phyloP scores from a whole-genome alignment of 352 stramenopile species.

The Globisporangium spiculum region DNA sequence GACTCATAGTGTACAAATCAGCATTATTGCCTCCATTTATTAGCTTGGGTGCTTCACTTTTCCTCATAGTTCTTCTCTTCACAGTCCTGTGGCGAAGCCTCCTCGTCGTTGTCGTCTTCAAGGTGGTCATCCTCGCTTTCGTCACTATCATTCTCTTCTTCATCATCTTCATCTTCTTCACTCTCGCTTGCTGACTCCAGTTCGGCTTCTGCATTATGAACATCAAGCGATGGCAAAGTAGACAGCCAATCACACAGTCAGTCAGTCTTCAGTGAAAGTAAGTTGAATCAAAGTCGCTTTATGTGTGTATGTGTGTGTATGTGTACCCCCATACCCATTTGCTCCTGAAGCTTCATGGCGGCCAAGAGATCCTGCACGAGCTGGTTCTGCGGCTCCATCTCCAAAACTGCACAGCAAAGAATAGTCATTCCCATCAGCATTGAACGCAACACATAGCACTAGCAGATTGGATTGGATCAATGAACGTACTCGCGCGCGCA shows the following conservation, averaged over 20 bases:
- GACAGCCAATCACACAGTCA: background rate
- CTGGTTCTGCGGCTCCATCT: slow-evolving; percentile 52
- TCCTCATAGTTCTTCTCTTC: slow-evolving; percentile 19
- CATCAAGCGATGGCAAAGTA: background rate
- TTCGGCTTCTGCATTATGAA: slow-evolving; percentile 22
- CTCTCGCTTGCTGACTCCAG: slow-evolving; percentile 44
- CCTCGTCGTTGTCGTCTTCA: slow-evolving; percentile 18
- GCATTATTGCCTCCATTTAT: background rate
- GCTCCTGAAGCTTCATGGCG: slow-evolving; percentile 58
- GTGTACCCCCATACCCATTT: slow-evolving; percentile 29
- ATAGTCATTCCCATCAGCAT: background rate
- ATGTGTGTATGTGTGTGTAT: background rate
- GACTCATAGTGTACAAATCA: background rate
- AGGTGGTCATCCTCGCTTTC: slow-evolving; percentile 13
- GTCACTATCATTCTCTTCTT: slow-evolving; percentile 22
- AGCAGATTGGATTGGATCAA: background rate
- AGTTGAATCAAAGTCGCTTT: background rate
- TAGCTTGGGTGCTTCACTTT: background rate
- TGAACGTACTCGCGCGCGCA: slow-evolving; percentile 41
- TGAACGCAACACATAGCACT: background rate
- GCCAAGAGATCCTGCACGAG: slow-evolving; percentile 63
- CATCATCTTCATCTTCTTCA: slow-evolving; percentile 54
- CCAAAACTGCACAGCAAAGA: slow-evolving; percentile 36
- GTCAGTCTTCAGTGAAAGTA: background rate
- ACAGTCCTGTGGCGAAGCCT: slow-evolving; percentile 23